Evolutionary conservation across 768 basidiomycete genomes (phyloP), one percentile per base, ranked within the genome.

Genomic region (Postia placenta): DNA sequence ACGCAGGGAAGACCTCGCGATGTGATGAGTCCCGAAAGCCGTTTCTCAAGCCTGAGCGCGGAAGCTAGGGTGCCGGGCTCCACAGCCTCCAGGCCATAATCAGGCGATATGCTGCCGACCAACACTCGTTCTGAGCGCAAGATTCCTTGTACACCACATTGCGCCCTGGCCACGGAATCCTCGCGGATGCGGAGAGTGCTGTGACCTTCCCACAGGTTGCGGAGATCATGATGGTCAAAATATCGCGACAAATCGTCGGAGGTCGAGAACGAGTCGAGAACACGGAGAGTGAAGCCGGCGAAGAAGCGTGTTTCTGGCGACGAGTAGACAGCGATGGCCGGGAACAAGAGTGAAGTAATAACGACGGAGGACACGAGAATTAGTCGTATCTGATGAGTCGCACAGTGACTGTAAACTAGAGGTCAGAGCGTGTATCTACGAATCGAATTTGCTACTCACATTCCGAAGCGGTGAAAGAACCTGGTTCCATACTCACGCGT

Each of bases 261-360:
- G 1, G 78, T 73, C 25, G 77, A 69, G 56, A 87, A 76, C 23
- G 78, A 73, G 57, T 84, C 78, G 48, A 89, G 74, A n/a, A 86
- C 74, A 42, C 70, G 72, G 24, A 74, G 71, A 15, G 75, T 67
- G 70, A 75, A 52, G 74, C 80, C 56, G 73, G 74, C 44, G 73
- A 85, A 64, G 48, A 67, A 66, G 39, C 79, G 78, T 0, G 80
- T 78, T 50, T 81, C 78, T 0, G 87, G 82, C 1, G 87, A 84
- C 20, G 82, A 82, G 64, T 92, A 92, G 49, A 88, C 76, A 43
- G 87, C 81, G 44, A 94, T 77, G 17, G 92, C 92, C n/a, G 92
- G 92, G 56, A 91, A 92, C 61, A 92, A 87, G 48, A 94, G 79
- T 15, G 86, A 86, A 48, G 90, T 87, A 62, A 93, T 92, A 54